These are phyloP conservation scores for Zygotorulaspora sp. DNA, from an alignment of 805 yeast genomes.

Conservation along the genomic window DNA sequence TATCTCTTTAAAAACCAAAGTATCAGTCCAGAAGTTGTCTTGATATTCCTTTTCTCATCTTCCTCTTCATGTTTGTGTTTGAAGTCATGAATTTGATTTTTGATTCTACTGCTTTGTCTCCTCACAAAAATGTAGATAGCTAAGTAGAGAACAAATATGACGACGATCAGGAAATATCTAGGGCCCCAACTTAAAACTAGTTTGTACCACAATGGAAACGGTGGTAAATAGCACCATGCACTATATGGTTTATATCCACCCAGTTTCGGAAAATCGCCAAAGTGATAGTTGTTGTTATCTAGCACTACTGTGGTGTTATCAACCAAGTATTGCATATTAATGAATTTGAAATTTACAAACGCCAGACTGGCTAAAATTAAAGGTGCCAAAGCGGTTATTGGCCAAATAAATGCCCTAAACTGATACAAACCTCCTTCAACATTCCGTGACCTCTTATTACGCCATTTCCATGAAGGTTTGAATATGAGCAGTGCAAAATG, in stretches of 20 bases:
- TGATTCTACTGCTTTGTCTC: slow-evolving; percentile 52
- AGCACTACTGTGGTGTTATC: slow-evolving; percentile 23
- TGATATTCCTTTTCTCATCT: slow-evolving; percentile 4
- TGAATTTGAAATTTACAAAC: slow-evolving; percentile 42
- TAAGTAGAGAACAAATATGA: slow-evolving; percentile 60
- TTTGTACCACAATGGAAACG: slow-evolving; percentile 67
- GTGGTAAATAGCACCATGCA: slow-evolving; percentile 78
- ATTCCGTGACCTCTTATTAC: slow-evolving; percentile 36
- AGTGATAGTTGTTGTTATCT: slow-evolving; percentile 25
- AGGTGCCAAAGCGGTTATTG: slow-evolving; percentile 56
- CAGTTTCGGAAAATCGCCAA: slow-evolving; percentile 25
- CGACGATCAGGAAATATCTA: slow-evolving; percentile 59
- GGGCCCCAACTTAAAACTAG: slow-evolving; percentile 78
- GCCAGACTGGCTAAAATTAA: slow-evolving; percentile 66
- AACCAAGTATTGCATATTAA: slow-evolving; percentile 15
- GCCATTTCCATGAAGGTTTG: slow-evolving; percentile 49
- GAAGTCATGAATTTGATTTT: slow-evolving; percentile 34
- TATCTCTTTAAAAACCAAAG: slow-evolving; percentile 1
- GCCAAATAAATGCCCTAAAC: slow-evolving; percentile 54
- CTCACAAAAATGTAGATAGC: slow-evolving; percentile 70
- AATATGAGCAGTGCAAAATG: slow-evolving; percentile 76
- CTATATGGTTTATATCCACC: slow-evolving; percentile 59
- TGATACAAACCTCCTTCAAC: slow-evolving; percentile 72
- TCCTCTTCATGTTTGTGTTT: slow-evolving; percentile 12
- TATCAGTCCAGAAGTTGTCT: slow-evolving; percentile 3